Conservation (phyloP, 2,329 filamentous ascomycete genomes). For the Calonectria hawksworthii region DNA sequence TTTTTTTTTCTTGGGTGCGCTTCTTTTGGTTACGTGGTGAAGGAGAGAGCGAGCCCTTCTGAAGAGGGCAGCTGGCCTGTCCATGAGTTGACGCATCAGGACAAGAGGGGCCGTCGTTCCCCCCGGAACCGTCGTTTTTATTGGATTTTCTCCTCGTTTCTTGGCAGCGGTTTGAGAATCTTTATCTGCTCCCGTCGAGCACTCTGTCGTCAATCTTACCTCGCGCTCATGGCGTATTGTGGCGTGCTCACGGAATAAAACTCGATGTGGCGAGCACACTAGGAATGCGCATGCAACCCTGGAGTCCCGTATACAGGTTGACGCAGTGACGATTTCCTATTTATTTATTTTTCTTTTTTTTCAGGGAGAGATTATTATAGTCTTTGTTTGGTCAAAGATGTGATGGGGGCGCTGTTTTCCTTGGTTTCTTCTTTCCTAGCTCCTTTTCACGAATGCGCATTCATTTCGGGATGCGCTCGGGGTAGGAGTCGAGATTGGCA, state of each 20-base stretch:
- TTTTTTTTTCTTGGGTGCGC: not conserved
- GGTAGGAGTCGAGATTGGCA: slow-evolving; percentile 32
- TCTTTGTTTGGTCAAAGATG: slow-evolving; percentile 24
- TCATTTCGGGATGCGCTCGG: slow-evolving; percentile 16
- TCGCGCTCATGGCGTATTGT: not conserved
- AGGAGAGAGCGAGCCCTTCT: not conserved
- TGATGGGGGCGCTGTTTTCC: slow-evolving; percentile 15
- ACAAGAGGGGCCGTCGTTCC: slow-evolving; percentile 1
- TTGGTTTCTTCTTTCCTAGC: slow-evolving; percentile 21
- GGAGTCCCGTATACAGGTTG: slow-evolving; percentile 9
- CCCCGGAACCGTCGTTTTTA: not conserved
- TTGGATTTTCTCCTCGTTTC: slow-evolving; percentile 14
- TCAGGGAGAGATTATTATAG: not conserved
- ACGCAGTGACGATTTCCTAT: slow-evolving; percentile 2
- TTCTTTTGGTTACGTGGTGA: not conserved
- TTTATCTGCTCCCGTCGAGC: slow-evolving; percentile 16
- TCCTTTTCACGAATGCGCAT: slow-evolving; percentile 15
- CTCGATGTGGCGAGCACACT: not conserved
- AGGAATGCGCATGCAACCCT: not conserved
- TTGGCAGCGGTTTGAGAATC: slow-evolving; percentile 17
- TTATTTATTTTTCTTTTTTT: not conserved
- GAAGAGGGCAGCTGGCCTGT: slow-evolving; percentile 2
- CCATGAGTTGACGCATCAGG: slow-evolving; percentile 12
- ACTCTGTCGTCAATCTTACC: slow-evolving; percentile 17
- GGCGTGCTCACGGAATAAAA: not conserved